These are phyloP conservation scores for Daedaleopsis nitida DNA, from an alignment of 768 basidiomycete species.

Conservation along the genomic window DNA sequence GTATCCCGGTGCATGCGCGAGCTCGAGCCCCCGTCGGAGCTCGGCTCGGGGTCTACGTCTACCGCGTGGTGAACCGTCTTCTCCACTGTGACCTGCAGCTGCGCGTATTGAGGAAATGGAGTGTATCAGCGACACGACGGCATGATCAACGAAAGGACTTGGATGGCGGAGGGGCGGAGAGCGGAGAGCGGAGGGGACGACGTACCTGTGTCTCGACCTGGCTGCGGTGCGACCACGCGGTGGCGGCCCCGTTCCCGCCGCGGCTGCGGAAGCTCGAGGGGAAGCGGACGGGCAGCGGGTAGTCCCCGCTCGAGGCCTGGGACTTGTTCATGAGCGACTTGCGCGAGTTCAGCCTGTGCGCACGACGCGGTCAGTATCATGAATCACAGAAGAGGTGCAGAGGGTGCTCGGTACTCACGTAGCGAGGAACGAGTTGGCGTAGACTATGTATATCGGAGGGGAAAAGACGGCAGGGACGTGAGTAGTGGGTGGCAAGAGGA, in stretches of 20 bases:
- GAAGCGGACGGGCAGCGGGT: conserved; percentile 24
- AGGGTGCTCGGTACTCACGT: conserved; percentile 16
- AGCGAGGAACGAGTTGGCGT: conserved; percentile 31
- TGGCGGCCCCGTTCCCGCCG: background rate
- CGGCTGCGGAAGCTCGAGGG: conserved; percentile 15
- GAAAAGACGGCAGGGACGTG: too few relatives aligned
- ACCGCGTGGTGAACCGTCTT: conserved; percentile 28
- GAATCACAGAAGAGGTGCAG: background rate
- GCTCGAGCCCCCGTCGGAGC: background rate
- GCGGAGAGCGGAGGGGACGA: background rate
- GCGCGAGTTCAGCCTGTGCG: conserved; percentile 21
- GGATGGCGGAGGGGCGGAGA: background rate
- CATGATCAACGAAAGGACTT: background rate
- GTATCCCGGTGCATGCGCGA: background rate
- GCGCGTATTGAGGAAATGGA: too few relatives aligned
- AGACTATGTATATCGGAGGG: conserved; percentile 16
- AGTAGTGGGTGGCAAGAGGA: background rate
- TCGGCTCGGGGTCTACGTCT: conserved; percentile 12
- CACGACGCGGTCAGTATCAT: background rate
- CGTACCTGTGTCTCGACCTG: background rate
- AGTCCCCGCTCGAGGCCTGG: conserved; percentile 18
- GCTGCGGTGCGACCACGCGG: conserved; percentile 17
- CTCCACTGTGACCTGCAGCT: conserved; percentile 31
- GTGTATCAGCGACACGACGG: too few relatives aligned
- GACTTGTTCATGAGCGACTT: conserved; percentile 18